Evolutionary conservation across 306 rosid genomes (phyloP).

Genomic region (Citrullus amarus): DNA sequence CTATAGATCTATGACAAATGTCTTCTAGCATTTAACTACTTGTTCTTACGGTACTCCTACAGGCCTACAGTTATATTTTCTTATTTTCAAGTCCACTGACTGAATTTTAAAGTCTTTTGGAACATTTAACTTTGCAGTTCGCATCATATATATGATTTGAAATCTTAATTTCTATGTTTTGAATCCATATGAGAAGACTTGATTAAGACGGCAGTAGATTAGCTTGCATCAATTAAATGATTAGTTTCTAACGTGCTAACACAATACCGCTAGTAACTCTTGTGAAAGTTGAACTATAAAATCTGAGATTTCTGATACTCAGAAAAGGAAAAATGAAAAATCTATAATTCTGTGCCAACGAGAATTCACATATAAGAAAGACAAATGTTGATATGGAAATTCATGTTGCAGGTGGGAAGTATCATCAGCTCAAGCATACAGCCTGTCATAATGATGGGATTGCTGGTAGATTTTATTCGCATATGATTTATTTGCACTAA

Average conservation of each 20-base stretch:
- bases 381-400: background rate
- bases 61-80: background rate
- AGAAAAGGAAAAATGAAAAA: background rate
- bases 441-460: constrained; percentile 22
- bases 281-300: background rate
- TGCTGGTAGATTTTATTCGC: constrained; percentile 25
- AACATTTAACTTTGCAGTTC: background rate
- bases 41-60: background rate
- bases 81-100: background rate
- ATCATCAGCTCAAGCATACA: constrained; percentile 30
- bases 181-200: background rate
- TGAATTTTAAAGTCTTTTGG: background rate
- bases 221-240: background rate
- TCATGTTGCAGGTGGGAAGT: constrained; percentile 27
- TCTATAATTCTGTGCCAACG: background rate
- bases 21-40: background rate
- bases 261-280: background rate
- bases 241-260: background rate
- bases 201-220: background rate
- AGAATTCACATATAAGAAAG: background rate
- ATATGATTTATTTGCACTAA: background rate
- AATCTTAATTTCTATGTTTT: background rate
- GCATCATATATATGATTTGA: background rate
- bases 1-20: background rate
- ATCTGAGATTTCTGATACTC: background rate